phyloP scores from a whole-genome alignment of 148 eudicot genomes.

The Silene conica region DNA sequence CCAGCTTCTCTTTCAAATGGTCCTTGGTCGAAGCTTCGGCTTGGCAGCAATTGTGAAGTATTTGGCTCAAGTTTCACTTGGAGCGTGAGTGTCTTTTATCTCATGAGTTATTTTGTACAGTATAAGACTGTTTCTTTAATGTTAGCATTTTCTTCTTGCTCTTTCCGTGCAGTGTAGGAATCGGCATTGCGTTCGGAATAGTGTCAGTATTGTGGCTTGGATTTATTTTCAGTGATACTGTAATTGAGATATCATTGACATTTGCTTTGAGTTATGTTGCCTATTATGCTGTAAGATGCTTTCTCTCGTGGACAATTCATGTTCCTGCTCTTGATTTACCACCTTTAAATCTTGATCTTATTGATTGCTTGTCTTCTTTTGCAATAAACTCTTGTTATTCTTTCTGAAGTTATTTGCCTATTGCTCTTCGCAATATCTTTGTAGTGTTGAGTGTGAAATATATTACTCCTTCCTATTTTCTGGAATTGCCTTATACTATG shows the following conservation, averaged over 20 bases:
- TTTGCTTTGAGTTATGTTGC: constrained; percentile 96
- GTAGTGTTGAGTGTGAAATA: background rate
- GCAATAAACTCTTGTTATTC: too few relatives aligned
- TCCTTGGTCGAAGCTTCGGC: constrained; percentile 55
- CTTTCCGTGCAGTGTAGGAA: constrained; percentile 59
- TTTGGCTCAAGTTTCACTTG: constrained; percentile 68
- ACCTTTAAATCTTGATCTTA: background rate
- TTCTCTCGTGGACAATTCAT: constrained; percentile 13
- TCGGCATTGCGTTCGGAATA: constrained; percentile 86
- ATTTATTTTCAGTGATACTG: constrained; percentile 87
- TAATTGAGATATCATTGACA: constrained; percentile 86
- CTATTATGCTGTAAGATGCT: constrained; percentile 71
- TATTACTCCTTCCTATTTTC: background rate
- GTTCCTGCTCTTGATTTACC: background rate
- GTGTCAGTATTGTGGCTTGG: constrained; percentile 94
- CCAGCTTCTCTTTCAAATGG: constrained; percentile 78
- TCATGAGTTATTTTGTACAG: background rate
- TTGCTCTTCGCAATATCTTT: background rate
- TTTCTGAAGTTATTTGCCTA: background rate
- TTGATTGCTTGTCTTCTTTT: background rate
- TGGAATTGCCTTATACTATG: background rate
- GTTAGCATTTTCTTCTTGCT: constrained; percentile 9
- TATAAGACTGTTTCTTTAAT: constrained; percentile 4
- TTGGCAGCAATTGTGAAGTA: constrained; percentile 61
- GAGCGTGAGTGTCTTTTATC: constrained; percentile 66